Base-by-base conservation (phyloP, 1,284 basidiomycete species). In the Leccinum subrobustum region DNA sequence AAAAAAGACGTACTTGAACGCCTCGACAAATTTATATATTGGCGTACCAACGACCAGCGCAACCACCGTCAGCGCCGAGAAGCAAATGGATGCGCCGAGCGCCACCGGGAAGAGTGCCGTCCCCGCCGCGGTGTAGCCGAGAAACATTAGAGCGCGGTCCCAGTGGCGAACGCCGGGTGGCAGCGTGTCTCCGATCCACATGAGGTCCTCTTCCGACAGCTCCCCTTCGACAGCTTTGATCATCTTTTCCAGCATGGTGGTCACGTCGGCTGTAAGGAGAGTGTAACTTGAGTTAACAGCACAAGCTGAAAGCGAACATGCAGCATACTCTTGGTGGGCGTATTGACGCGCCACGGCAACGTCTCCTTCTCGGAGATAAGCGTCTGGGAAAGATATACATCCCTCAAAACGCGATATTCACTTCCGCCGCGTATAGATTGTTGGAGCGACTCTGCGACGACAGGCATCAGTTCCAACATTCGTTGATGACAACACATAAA, bases 341-440 rank as follows among this genome's bases (percentile, higher is more conserved):
- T 73, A 7, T n/a, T 18, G 14, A 70, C 14, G 0, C 25, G 60
- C 69, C 60, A 67, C 2, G 57, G 2, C 4, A 56, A 12, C 2
- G 69, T 68, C 25, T 73, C 60, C 23, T 18, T 9, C 7, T 59
- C 53, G 9, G 54, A 57, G 9, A 70, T 35, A 11, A 73, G 69
- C 2, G 16, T 56, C 39, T 62, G 68, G 4, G 64, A 61, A 3
- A 67, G 16, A 29, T 54, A 62, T 14, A 67, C 27, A 54, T 67
- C 23, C 35, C 67, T 70, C 56, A 73, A 54, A 8, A 23, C 56
- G 14, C 48, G 23, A 4, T 61, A 72, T 62, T 69, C 44, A 2
- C 29, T 6, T 0, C 47, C 60, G 4, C 44, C 18, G 2, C 47
- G 47, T 14, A 48, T 48, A 14, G 12, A 23, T 48, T 8, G 47